Evolutionary conservation across 345 rosid genomes (phyloP), one percentile per base, ranked within the genome.

Genomic region (Aquilaria malaccensis): DNA sequence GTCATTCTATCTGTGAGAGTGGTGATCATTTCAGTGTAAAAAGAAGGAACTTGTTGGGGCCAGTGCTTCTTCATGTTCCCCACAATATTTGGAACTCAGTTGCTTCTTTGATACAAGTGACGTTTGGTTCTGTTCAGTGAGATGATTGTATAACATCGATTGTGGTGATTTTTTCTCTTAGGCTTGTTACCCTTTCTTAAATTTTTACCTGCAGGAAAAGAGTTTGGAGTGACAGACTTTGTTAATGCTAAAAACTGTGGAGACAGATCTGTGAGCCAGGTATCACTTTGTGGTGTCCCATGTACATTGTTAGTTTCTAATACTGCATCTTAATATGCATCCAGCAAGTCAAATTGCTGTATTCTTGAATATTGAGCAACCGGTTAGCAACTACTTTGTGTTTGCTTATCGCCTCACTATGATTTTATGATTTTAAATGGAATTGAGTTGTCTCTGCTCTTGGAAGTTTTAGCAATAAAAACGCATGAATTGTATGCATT

Each of bases 151-250:
- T 37, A 37, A 3, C 7, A 37, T 37, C 3, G 7, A 7, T 37
- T 37, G 43, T 37, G 43, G 43, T 37, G 43, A 37, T 37, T 37
- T 37, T 37, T 37, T 37, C 43, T 37, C 43, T 7, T 37, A 37
- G 5, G 7, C 43, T 37, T 37, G 3, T 5, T 56, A 51, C 54
- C 9, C 56, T 13, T 11, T 50, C 31, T 22, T 22, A 22, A 22
- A 22, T 22, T 22, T 22, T 22, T 1, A 22, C 13, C 56, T 45
- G 9, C 80, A 92, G 96, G 83, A 15, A 76, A 79, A 58, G 79
- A 72, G 31, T 92, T 87, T 68, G 95, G 98, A 52, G 71, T 89
- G 41, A 84, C 95, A 11, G 95, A 89, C 46, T 92, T 89, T 60
- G 75, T 89, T 60, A 75, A 77, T 74, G 48, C 86, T 41, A 79